A percentile compares a stretch with the other conserved stretches of the same genome.
phyloP scores from a whole-genome alignment of 2,329 filamentous ascomycete genomes.

The Arthrobotrys megalospora region DNA sequence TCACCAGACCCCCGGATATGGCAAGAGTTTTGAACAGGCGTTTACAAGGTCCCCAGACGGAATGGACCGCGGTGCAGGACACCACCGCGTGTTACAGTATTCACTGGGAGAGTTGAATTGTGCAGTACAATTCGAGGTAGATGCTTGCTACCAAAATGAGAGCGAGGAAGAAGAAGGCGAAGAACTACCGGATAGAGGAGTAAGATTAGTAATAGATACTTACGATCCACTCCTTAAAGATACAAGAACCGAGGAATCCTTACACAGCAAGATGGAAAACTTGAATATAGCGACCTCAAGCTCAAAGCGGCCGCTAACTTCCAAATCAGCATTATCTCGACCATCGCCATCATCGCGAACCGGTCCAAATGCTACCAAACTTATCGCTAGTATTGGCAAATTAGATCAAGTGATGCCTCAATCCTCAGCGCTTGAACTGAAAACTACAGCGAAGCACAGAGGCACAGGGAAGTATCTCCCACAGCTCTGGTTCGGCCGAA shows the following conservation, averaged over 20 bases:
- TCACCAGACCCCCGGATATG: constrained; percentile 63
- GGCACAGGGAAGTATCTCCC: constrained; percentile 51
- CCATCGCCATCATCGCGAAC: background rate
- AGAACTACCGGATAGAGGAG: background rate
- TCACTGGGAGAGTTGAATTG: constrained; percentile 63
- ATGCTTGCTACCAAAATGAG: constrained; percentile 63
- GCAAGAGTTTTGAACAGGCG: constrained; percentile 65
- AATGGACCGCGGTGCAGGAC: constrained; percentile 61
- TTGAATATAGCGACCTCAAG: too few species aligned
- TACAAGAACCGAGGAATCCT: background rate
- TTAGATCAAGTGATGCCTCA: constrained; percentile 50
- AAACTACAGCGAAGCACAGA: constrained; percentile 42
- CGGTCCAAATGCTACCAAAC: background rate
- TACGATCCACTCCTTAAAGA: too few species aligned
- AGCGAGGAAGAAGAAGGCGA: background rate
- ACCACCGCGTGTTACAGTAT: constrained; percentile 65
- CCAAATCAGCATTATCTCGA: background rate
- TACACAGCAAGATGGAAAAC: too few species aligned
- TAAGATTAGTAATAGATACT: background rate
- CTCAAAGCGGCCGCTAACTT: too few species aligned
- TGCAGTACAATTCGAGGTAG: constrained; percentile 65
- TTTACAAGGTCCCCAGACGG: constrained; percentile 63
- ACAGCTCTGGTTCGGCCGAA: constrained; percentile 64
- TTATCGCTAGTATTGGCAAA: background rate
- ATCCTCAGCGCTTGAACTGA: constrained; percentile 62